phyloP scores from a whole-genome alignment of 2,329 filamentous ascomycete genomes.

The Trichoderma harzianum region DNA sequence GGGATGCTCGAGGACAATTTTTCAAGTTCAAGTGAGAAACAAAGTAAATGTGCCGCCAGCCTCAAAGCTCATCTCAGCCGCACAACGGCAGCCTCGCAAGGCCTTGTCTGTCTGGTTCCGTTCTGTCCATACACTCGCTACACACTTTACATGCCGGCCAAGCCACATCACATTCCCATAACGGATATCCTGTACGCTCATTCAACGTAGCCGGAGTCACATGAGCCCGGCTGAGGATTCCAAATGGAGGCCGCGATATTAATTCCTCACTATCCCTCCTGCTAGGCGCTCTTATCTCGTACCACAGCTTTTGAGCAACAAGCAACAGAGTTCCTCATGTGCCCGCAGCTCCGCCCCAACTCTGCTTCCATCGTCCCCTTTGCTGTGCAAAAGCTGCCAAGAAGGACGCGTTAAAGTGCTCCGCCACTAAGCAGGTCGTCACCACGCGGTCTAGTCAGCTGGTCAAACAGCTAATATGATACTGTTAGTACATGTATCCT shows the following conservation, averaged over 20 bases:
- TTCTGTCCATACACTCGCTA: neutral
- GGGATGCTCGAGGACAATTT: neutral
- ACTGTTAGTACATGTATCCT: neutral
- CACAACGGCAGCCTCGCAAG: neutral
- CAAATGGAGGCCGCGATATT: neutral
- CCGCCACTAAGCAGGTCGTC: neutral
- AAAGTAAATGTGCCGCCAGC: neutral
- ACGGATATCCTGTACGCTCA: neutral
- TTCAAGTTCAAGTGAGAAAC: neutral
- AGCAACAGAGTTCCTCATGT: neutral
- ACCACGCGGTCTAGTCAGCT: conserved; percentile 8
- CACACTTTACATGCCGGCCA: neutral
- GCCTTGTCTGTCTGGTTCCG: neutral
- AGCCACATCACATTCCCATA: neutral
- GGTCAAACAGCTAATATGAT: neutral
- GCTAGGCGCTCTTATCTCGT: neutral
- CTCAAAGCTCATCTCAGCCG: neutral
- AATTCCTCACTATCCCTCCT: neutral
- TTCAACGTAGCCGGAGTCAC: neutral
- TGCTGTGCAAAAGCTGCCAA: neutral
- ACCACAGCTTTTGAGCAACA: neutral
- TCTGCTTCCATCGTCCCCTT: neutral
- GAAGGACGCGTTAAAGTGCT: neutral
- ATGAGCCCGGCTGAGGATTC: neutral
- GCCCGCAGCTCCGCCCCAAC: neutral